Base-by-base conservation (phyloP, 768 basidiomycete genomes). In the Kwoniella mangroviensis region DNA sequence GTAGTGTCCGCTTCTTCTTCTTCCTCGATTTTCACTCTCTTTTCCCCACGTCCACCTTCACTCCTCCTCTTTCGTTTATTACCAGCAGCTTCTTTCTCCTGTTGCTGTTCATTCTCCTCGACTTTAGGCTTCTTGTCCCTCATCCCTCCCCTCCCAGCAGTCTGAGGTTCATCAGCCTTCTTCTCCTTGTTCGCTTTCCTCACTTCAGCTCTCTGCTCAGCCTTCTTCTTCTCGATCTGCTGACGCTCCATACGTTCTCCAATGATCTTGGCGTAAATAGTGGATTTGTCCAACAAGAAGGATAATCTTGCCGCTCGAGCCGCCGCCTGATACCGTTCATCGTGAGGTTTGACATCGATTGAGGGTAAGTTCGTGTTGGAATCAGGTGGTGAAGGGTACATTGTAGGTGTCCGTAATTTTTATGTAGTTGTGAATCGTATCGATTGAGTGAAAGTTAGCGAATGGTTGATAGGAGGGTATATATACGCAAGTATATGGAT, bases 251-350 rank as follows among this genome's bases (percentile, higher is more conserved):
- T 93, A 67, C 90, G 88, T 24, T 88, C 85, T 57, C 89, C 88
- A 15, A 94, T 85, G 52, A 92, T 86, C 63, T 85, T 86, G 1
- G 92, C 90, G 76, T 90, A 94, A n/a, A 90, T 85, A 1, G 88
- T 87, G 0, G 92, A 92, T 75, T 90, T 90, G 64, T 93, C 87
- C 22, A 94, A 86, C 26, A 94, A 87, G 61, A 86, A 88, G 10
- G 70, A 66, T 1, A 81, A 67, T 12, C 77, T 68, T 11, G 66
- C 63, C 7, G 75, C 75, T 26, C 79, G 74, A 11, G 79, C 79
- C 15, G 72, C 40, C 21, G 71, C 65, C 76, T 77, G 72, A 34
- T 54, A 54, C 45, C 40, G 67, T 45, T 22, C 51, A 24, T 63
- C 59, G 49, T 67, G 19, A 65, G 21, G 15, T 17, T 58, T 43